Conservation (phyloP, 2,329 filamentous ascomycete species). For the Trichoderma lentiforme region DNA sequence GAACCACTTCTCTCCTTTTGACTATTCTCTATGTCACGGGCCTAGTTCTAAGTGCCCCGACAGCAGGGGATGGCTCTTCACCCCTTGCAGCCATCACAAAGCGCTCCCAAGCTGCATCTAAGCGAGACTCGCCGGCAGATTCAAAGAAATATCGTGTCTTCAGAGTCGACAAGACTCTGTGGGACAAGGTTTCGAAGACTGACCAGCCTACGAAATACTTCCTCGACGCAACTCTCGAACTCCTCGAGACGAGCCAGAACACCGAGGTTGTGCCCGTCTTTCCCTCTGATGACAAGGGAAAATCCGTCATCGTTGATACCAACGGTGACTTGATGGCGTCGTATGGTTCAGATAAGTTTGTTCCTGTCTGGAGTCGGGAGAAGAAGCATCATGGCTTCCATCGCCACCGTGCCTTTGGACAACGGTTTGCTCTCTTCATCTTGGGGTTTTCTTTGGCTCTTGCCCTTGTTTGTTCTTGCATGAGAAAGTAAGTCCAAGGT, state of each 20-base stretch:
- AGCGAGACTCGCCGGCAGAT: not conserved
- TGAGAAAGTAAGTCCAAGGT: slow-evolving; percentile 20
- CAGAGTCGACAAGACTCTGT: slow-evolving; percentile 13
- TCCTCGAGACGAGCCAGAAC: slow-evolving; percentile 12
- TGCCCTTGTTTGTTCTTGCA: slow-evolving; percentile 20
- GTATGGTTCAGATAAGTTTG: slow-evolving; percentile 12
- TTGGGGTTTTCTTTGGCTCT: slow-evolving; percentile 21
- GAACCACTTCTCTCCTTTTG: not conserved
- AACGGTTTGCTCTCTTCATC: slow-evolving; percentile 21
- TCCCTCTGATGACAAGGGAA: not conserved
- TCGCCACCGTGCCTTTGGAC: slow-evolving; percentile 14
- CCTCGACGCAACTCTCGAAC: slow-evolving; percentile 15
- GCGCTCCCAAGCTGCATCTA: not conserved
- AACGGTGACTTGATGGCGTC: slow-evolving; percentile 22
- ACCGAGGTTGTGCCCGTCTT: slow-evolving; percentile 20
- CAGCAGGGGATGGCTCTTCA: not conserved
- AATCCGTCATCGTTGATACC: slow-evolving; percentile 19
- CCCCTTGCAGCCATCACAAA: not conserved
- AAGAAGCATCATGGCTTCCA: not conserved
- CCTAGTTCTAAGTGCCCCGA: slow-evolving; percentile 18
- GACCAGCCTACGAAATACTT: slow-evolving; percentile 5
- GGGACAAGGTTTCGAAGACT: not conserved
- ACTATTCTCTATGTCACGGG: slow-evolving; percentile 11
- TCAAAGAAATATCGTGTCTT: slow-evolving; percentile 5
- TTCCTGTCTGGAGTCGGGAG: slow-evolving; percentile 7